A percentile compares a stretch with the other conserved stretches of the same genome.
phyloP scores from a whole-genome alignment of 352 stramenopile species.

The Phytopythium vexans region DNA sequence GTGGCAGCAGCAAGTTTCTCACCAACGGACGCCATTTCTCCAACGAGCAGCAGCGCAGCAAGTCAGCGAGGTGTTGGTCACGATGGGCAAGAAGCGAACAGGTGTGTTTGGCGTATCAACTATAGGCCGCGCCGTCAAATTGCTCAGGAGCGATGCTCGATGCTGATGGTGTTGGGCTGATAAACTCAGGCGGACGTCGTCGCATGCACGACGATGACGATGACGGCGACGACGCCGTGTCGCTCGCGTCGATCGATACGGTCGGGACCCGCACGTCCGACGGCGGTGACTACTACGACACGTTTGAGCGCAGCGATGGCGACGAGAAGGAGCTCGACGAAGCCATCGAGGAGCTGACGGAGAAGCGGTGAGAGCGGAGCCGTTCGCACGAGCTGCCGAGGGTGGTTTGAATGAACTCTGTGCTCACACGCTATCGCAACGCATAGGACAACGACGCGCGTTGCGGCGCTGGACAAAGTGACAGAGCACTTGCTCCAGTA shows the following conservation, averaged over 20 bases:
- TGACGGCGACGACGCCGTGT: constrained; percentile 63
- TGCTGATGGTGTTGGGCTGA: constrained; percentile 9
- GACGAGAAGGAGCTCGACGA: constrained; percentile 72
- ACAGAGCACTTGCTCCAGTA: constrained; percentile 62
- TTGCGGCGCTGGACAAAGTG: constrained; percentile 71
- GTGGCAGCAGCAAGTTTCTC: not conserved
- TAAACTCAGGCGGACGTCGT: constrained; percentile 24
- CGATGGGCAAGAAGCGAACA: constrained; percentile 69
- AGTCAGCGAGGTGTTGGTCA: not conserved
- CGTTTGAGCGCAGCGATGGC: constrained; percentile 50
- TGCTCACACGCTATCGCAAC: not conserved
- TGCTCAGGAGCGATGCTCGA: not conserved
- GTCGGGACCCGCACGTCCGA: constrained; percentile 56
- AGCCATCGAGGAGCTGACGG: constrained; percentile 71
- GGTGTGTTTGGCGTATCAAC: constrained; percentile 17
- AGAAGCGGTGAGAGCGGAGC: constrained; percentile 50
- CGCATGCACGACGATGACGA: constrained; percentile 69
- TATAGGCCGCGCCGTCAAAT: not conserved
- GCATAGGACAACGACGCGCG: constrained; percentile 61
- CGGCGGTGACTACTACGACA: constrained; percentile 67
- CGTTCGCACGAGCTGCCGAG: not conserved
- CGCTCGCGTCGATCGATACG: constrained; percentile 70
- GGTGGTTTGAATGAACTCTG: not conserved
- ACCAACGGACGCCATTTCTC: not conserved
- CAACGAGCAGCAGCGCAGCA: not conserved